Base-by-base conservation (phyloP, 441 rosid genomes). In the Omphalea diandra region DNA sequence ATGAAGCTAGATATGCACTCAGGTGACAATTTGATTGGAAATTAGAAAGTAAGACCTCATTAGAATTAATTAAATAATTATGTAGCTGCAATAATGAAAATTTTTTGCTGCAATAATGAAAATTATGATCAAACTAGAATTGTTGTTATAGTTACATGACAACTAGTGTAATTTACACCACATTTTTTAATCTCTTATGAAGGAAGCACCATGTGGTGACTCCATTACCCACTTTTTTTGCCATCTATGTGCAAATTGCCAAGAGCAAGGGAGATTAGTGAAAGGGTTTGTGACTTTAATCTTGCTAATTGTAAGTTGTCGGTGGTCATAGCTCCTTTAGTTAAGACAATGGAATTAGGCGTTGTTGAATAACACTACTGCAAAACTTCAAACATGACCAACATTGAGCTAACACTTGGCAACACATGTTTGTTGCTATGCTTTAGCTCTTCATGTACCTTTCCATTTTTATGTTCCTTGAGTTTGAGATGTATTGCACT, bases 151-250 rank as follows among this genome's bases (percentile, higher is more conserved):
- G n/a, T n/a, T n/a, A n/a, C n/a, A n/a, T n/a, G n/a, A n/a, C n/a
- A n/a, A n/a, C n/a, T n/a, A n/a, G n/a, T n/a, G n/a, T n/a, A n/a
- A n/a, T n/a, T n/a, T n/a, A n/a, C n/a, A 18, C 22, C 26, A 60
- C 20, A 57, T 17, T 10, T 68, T 22, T 31, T 77, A 68, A 24
- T 59, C 24, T 66, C 67, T 77, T 65, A 47, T 73, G 83, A 88
- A 94, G 98, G 98, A 88, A 76, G 96, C 88, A n/a, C 96, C 96
- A n/a, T 94, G 97, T 73, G 86, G 91, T 55, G 98, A 91, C 79
- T 83, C 85, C 10, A 81, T 81, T 11, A 87, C 98, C 50, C 97
- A 88, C 78, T 85, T 86, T 75, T 91, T 80, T 81, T 91, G 97
- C 76, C 98, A 94, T 84, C 82, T 87, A 67, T 91, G 97, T 59